A percentile compares a stretch with the other conserved stretches of the same genome.
Evolutionary conservation across 2,329 filamentous ascomycete species (phyloP).

Genomic region (Plenodomus biglobosus): DNA sequence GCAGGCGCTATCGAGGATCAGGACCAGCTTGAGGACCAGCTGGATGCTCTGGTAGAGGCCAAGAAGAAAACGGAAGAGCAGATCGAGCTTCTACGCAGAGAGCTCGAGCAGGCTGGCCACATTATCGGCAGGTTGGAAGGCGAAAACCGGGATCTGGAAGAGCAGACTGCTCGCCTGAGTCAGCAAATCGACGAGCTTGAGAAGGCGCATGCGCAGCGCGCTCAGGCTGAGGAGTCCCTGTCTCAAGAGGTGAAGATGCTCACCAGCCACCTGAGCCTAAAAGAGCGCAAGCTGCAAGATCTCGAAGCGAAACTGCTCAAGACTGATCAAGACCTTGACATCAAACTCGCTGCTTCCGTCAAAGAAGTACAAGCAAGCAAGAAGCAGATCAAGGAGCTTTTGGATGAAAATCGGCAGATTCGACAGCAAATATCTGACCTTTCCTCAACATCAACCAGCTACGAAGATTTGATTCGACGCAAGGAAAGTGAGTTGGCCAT

Average conservation of each 20-base stretch:
- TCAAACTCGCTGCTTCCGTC: conserved; percentile 75
- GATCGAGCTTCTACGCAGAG: conserved; percentile 72
- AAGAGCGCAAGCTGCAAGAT: conserved; percentile 87
- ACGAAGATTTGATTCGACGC: conserved; percentile 87
- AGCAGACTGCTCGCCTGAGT: conserved; percentile 70
- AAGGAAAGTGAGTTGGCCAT: conserved; percentile 93
- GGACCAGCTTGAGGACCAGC: conserved; percentile 87
- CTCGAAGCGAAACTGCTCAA: conserved; percentile 81
- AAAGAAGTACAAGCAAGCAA: conserved; percentile 78
- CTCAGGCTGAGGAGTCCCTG: conserved; percentile 73
- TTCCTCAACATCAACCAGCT: conserved; percentile 88
- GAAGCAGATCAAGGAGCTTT: conserved; percentile 72
- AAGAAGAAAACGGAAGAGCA: conserved; percentile 89
- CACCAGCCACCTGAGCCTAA: conserved; percentile 82
- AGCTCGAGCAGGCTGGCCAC: conserved; percentile 87
- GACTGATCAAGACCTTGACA: conserved; percentile 83
- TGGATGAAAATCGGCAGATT: conserved; percentile 78
- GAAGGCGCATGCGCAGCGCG: conserved; percentile 69
- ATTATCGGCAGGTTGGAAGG: conserved; percentile 84
- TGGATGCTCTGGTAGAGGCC: conserved; percentile 83
- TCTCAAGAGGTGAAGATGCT: conserved; percentile 87
- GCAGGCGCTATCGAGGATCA: conserved; percentile 91
- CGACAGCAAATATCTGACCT: conserved; percentile 84
- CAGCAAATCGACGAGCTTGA: conserved; percentile 70
- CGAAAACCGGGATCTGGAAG: conserved; percentile 76